A percentile compares a stretch with the other conserved stretches of the same genome.
Evolutionary conservation across 192 early-diverging fungal genomes (phyloP).

Genomic region (Geranomyces variabilis): DNA sequence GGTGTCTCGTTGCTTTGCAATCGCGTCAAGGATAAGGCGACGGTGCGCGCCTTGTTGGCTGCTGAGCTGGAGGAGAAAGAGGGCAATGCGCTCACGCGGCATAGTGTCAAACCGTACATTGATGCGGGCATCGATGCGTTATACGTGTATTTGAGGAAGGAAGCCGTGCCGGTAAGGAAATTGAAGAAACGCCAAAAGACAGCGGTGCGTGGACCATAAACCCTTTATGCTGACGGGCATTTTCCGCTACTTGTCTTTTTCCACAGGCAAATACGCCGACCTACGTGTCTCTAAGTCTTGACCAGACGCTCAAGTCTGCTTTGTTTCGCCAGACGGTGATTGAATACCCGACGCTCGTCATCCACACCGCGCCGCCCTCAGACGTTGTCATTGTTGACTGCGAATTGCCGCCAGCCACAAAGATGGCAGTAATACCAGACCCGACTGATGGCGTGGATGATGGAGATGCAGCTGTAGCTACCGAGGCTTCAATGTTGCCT

Average conservation of each 20-base stretch:
- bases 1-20: not conserved
- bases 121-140: slow-evolving; percentile 9
- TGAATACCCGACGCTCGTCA: slow-evolving; percentile 26
- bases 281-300: not conserved
- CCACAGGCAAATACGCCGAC: slow-evolving; percentile 6
- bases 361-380: not conserved
- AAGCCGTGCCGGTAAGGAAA: slow-evolving; percentile 17
- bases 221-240: no score
- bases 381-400: no score
- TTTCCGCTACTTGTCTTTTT: no score
- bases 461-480: no score
- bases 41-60: not conserved
- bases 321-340: slow-evolving; percentile 14
- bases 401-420: no score
- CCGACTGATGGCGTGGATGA: no score
- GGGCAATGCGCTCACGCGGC: slow-evolving; percentile 13
- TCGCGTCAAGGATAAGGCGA: slow-evolving; percentile 18
- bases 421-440: no score
- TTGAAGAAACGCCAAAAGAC: no score
- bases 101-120: slow-evolving; percentile 9
- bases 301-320: not conserved
- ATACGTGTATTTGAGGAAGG: slow-evolving; percentile 16
- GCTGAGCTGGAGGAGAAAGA: slow-evolving; percentile 8
- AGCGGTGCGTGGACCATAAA: no score
- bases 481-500: no score